These are phyloP conservation scores for Claviceps spartinae DNA, from an alignment of 2,329 filamentous ascomycete species.

Conservation along the genomic window DNA sequence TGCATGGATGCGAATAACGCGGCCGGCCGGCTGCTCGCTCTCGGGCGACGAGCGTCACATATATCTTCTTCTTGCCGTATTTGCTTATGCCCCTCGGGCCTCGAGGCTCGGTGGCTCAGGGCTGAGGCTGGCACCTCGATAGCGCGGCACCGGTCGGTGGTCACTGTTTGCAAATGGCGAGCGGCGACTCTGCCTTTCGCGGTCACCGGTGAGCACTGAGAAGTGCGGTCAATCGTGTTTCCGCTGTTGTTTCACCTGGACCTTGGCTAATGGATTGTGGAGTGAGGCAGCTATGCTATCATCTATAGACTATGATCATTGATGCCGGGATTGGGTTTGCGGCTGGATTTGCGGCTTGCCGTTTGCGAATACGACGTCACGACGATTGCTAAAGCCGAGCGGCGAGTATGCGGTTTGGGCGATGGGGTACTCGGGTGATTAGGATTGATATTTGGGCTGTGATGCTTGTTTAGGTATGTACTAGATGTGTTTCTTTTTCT, in stretches of 20 bases:
- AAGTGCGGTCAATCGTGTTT: background rate
- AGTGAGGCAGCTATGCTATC: background rate
- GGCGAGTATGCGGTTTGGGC: background rate
- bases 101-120: no score
- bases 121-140: background rate
- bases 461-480: background rate
- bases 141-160: background rate
- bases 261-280: background rate
- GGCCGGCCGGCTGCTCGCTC: background rate
- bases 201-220: background rate
- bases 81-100: background rate
- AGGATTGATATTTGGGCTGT: background rate
- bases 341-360: no score
- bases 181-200: background rate
- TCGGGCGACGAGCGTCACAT: background rate
- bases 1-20: background rate
- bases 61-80: background rate
- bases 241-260: background rate
- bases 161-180: background rate
- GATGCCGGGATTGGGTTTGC: background rate
- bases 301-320: no score
- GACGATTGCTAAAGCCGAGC: background rate
- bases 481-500: background rate
- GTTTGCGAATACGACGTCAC: background rate
- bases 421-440: background rate